Evolutionary conservation across 495 filamentous ascomycete genomes (phyloP), one percentile per base, ranked within the genome.

Genomic region (Acidomyces sp.): DNA sequence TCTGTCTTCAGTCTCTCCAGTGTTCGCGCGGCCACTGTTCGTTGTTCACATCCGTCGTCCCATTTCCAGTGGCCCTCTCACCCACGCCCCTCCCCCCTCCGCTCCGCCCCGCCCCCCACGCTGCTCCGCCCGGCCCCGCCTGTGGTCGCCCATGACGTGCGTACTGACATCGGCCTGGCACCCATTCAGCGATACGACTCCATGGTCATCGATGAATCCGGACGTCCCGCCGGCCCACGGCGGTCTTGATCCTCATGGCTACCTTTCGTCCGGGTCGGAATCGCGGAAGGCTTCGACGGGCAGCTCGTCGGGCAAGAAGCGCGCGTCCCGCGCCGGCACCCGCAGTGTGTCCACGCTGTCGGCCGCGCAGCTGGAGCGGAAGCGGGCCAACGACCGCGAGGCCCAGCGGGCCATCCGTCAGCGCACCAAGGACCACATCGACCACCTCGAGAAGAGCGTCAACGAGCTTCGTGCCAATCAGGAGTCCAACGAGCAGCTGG

Each of bases 341-440:
- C 62, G 75, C 41, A 77, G 69, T 48, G 74, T 78, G 24, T 64
- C 70, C 4, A 67, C 68, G 2, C 57, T 78, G 35, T 71, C 70
- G 4, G 63, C 66, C 18, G 72, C 72, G 29, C 72, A 78, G 47
- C 59, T 78, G 18, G 74, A 78, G 41, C 62, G 73, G 32, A 93
- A 93, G 60, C 71, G 85, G 40, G 83, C 82, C 53, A 92, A 92
- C 59, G 85, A 93, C 55, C 73, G 85, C 28, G 82, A 87, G 60
- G 85, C 85, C 13, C 85, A 93, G 57, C 73, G 82, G 35, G 82
- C 82, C 13, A 93, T 92, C 43, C 70, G 85, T 12, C 78, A 83
- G 51, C 69, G 85, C 42, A 92, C 80, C 9, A 87, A 85, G 51
- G 67, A 74, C 39, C 79, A 85, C 52, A 90, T 92, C 46, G 82